These are phyloP conservation scores for Wickerhamomyces xylosicus DNA, from an alignment of 805 yeast species.

Conservation along the genomic window DNA sequence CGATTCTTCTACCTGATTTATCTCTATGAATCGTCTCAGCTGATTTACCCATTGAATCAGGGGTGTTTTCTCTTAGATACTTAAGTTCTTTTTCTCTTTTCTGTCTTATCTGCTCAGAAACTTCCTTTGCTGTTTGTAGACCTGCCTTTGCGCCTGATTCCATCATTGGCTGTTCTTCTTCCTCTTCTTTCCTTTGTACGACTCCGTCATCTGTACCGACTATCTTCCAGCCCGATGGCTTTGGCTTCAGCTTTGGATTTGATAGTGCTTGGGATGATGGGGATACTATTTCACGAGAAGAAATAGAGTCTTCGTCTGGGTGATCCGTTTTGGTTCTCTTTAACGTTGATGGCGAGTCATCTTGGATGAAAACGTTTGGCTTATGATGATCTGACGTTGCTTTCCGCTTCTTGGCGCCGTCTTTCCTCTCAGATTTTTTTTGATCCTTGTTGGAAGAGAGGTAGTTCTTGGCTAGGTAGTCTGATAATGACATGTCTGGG, in stretches of 20 bases:
- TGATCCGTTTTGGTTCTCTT: slow-evolving; percentile 1
- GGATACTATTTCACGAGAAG: no score
- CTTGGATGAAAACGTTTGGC: not conserved
- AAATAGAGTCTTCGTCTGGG: not conserved
- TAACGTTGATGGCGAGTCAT: slow-evolving; percentile 1
- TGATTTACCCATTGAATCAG: slow-evolving; percentile 7
- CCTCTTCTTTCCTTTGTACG: not conserved
- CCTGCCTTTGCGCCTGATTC: slow-evolving; percentile 30
- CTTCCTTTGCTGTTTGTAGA: slow-evolving; percentile 35
- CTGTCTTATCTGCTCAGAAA: slow-evolving; percentile 25
- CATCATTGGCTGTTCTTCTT: slow-evolving; percentile 8
- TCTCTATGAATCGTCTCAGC: slow-evolving; percentile 49
- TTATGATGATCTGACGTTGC: slow-evolving; percentile 1
- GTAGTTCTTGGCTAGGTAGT: slow-evolving; percentile 36
- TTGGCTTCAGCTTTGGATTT: not conserved
- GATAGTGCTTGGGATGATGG: no score
- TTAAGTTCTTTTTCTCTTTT: slow-evolving; percentile 19
- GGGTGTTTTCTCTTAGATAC: slow-evolving; percentile 8
- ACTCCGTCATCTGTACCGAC: slow-evolving; percentile 15
- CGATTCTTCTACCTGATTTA: slow-evolving; percentile 42
- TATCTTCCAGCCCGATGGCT: slow-evolving; percentile 13
- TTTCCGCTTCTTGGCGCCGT: slow-evolving; percentile 4
- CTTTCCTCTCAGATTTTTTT: slow-evolving; percentile 16
- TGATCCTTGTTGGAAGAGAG: slow-evolving; percentile 21
- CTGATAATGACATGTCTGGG: slow-evolving; percentile 31